A percentile compares a stretch with the other conserved stretches of the same genome.
Conservation (phyloP, 140 eudicot genomes). For the Erigeron philadelphicus region DNA sequence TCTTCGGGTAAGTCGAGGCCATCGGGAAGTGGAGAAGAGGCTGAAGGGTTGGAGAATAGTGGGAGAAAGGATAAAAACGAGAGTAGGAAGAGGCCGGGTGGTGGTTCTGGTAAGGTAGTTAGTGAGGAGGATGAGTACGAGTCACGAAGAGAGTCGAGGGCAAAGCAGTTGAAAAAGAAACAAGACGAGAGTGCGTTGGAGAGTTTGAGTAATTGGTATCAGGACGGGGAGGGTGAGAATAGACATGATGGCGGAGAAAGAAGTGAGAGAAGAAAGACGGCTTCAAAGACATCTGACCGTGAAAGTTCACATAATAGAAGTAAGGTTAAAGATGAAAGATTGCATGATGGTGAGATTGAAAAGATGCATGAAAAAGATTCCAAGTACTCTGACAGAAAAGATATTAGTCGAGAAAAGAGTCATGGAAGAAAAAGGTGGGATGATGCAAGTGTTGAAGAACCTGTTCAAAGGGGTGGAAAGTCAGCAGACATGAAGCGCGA, state of each 20-base stretch:
- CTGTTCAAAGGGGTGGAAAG: constrained; percentile 36
- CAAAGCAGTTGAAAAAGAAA: constrained; percentile 57
- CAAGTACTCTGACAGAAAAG: constrained; percentile 42
- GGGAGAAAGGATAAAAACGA: constrained; percentile 59
- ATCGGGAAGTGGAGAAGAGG: constrained; percentile 51
- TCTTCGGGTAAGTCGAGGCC: constrained; percentile 51
- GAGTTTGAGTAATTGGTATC: constrained; percentile 75
- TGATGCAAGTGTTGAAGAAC: constrained; percentile 38
- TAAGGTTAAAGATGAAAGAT: constrained; percentile 44
- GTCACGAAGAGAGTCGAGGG: constrained; percentile 45
- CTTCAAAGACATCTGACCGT: constrained; percentile 39
- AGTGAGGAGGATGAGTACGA: constrained; percentile 76
- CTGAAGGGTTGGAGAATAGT: constrained; percentile 50
- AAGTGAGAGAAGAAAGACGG: constrained; percentile 47
- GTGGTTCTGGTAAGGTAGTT: constrained; percentile 59
- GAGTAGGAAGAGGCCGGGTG: constrained; percentile 56
- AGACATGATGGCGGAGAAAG: constrained; percentile 55
- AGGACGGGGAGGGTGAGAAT: constrained; percentile 67
- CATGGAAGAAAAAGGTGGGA: constrained; percentile 71
- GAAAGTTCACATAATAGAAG: constrained; percentile 39
- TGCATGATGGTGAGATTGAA: constrained; percentile 41
- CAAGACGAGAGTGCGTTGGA: constrained; percentile 74
- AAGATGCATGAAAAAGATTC: constrained; percentile 43
- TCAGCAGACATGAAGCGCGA: constrained; percentile 26
- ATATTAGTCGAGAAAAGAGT: constrained; percentile 42